Base-by-base conservation (phyloP, 1,284 basidiomycete species). In the Apiotrichum gamsii region DNA sequence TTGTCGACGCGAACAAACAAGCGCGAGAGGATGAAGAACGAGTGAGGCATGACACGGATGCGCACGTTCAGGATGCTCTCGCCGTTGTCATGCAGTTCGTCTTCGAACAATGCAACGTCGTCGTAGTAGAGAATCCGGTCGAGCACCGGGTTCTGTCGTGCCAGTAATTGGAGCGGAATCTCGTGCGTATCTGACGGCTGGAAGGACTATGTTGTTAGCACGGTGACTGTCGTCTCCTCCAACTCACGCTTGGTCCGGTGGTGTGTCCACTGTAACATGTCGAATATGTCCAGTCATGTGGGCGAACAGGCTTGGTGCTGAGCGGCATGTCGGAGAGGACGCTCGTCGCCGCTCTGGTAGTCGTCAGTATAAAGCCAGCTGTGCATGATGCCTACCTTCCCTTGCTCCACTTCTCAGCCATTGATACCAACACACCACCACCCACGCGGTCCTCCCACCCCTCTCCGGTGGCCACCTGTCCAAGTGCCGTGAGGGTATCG, bases 251-350 rank as follows among this genome's bases (percentile, higher is more conserved):
- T 9, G 60, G 46, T 9, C 62, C 63, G 4, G 49, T 53, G 11
- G 65, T 52, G 50, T 84, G 80, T 0, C 94, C 95, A 0, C 82
- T 62, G 64, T 96, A 94, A 1, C 80, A 83, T 3, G 88, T 88
- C 0, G 91, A 95, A 69, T 95, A 98, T 5, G 95, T 98, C 95
- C 95, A 98, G 67, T 99, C 95, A 71, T 90, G 97, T 2, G 85
- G 85, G 59, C 91, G 91, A 3, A 87, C 84, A 0, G 80, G 74
- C 31, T 84, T 80, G 4, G 84, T 85, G 3, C 87, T 84, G 71
- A 90, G 80, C 57, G 81, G 84, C 52, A 83, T 84, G 58, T 51
- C 53, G 34, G 42, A 52, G 40, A 46, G 43, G 38, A 54, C 51
- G 21, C 40, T 53, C 38, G 53, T 39, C 23, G 60, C 46, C 18